Evolutionary conservation across 768 basidiomycete genomes (phyloP).

Genomic region (Termitomyces sp.): DNA sequence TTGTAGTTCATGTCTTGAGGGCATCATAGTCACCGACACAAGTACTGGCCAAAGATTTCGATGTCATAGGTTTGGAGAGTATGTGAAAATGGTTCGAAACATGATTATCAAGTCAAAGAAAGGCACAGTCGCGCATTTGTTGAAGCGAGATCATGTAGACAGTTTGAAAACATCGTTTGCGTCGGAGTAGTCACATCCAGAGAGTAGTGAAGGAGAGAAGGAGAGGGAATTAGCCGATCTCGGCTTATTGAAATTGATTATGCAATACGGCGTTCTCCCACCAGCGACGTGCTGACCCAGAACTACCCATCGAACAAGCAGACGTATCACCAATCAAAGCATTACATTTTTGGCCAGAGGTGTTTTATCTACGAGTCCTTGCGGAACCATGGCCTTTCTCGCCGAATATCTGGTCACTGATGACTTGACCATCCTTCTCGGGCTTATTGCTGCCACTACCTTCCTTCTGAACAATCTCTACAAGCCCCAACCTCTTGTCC

Average conservation of each 20-base stretch:
- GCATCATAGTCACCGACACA: neutral
- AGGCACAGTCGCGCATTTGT: neutral
- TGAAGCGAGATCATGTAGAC: neutral
- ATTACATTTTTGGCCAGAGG: neutral
- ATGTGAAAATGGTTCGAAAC: neutral
- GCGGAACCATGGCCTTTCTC: slow-evolving; percentile 21
- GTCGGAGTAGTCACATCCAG: neutral
- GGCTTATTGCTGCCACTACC: slow-evolving; percentile 70
- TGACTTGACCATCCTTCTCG: slow-evolving; percentile 75
- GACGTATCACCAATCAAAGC: neutral
- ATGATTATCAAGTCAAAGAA: neutral
- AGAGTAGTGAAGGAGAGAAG: neutral
- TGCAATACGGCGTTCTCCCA: slow-evolving; percentile 13
- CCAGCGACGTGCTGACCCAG: neutral
- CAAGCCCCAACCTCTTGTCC: slow-evolving; percentile 81
- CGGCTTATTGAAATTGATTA: slow-evolving; percentile 10
- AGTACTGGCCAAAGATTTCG: neutral
- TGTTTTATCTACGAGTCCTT: neutral
- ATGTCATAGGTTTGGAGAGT: neutral
- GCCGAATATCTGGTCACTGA: slow-evolving; percentile 69
- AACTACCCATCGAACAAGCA: neutral
- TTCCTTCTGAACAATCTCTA: slow-evolving; percentile 77
- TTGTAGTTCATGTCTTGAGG: neutral
- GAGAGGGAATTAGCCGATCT: neutral
- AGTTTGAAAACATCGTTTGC: neutral